Evolutionary conservation across 2,329 filamentous ascomycete species (phyloP), one percentile per base, ranked within the genome.

Genomic region (Lecanicillium sp.): DNA sequence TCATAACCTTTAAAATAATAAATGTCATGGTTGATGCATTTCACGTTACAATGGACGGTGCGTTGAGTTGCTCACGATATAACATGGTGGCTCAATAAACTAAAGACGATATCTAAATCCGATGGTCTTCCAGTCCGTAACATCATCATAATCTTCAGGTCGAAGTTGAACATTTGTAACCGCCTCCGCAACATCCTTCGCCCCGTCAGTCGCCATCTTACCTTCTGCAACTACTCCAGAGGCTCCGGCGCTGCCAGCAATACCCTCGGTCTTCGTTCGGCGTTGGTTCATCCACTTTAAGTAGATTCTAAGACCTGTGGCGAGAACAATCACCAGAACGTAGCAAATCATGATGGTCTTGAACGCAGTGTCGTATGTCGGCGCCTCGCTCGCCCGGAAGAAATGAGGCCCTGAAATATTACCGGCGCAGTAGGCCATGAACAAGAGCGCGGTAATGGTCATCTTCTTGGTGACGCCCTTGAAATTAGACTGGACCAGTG

Each of bases 401-500:
- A 77, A 66, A 32, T 77, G 72, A 3, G 74, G 74, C 0, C 74
- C 73, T 1, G 62, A 59, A 33, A 78, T 74, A 43, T 77, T 78
- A 2, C 74, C 74, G 1, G 63, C 55, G 38, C 73, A 77, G 46
- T 77, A 78, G 3, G 66, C 68, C 9, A 76, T 49, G 45, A 78
- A 76, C 4, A 77, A 53, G 47, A 77, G 48, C 0, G 71, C 71
- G 2, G 71, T 77, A 40, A 77, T 68, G 6, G 72, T 75, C 65
- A 74, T 73, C 54, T 77, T 78, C 60, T 78, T 78, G 22, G 73
- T 75, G 15, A 74, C 69, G 13, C 74, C 74, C 11, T 68, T 64
- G 46, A 68, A 73, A 49, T 78, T 77, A 13, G 69, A 63, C 49
- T 73, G 69, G 4, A 76, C 67, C 1, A 78, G 65, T 1, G 73